phyloP scores from a whole-genome alignment of 352 stramenopile species.

The Phytophthora uliginosa region DNA sequence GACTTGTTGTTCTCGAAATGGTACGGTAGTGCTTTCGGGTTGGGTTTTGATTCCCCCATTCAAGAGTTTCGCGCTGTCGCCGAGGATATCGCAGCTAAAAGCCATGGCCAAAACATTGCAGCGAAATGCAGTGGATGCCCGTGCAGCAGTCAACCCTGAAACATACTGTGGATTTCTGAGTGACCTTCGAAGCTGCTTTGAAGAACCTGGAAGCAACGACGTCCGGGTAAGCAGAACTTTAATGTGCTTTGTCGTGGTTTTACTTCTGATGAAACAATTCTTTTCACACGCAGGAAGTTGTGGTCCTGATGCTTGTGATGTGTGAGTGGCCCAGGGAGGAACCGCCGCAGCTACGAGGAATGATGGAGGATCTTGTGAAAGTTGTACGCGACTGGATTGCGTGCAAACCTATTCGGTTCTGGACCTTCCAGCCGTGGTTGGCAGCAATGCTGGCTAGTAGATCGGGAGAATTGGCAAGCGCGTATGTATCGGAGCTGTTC shows the following conservation, averaged over 20 bases:
- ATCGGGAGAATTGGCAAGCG: conserved; percentile 19
- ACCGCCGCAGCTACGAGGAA: conserved; percentile 33
- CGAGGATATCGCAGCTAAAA: conserved; percentile 48
- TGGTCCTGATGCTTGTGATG: conserved; percentile 46
- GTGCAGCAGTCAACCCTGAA: conserved; percentile 22
- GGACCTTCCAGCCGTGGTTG: conserved; percentile 44
- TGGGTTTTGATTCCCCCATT: conserved; percentile 36
- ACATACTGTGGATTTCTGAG: conserved; percentile 43
- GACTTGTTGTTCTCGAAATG: neutral
- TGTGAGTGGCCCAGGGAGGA: conserved; percentile 45
- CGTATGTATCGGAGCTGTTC: conserved; percentile 45
- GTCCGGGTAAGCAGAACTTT: conserved; percentile 27
- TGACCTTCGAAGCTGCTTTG: conserved; percentile 31
- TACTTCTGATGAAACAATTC: neutral
- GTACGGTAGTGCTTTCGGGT: conserved; percentile 38
- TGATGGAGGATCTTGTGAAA: conserved; percentile 37
- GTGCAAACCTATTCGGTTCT: conserved; percentile 36
- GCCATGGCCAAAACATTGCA: conserved; percentile 51
- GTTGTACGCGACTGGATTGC: conserved; percentile 38
- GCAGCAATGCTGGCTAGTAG: conserved; percentile 40
- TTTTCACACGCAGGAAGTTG: conserved; percentile 40
- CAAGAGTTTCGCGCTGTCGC: conserved; percentile 50
- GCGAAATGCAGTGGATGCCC: conserved; percentile 51
- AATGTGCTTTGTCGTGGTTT: conserved; percentile 1
- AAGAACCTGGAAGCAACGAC: conserved; percentile 30